Conservation (phyloP, 306 rosid species). For the Cicer chorassanicum region DNA sequence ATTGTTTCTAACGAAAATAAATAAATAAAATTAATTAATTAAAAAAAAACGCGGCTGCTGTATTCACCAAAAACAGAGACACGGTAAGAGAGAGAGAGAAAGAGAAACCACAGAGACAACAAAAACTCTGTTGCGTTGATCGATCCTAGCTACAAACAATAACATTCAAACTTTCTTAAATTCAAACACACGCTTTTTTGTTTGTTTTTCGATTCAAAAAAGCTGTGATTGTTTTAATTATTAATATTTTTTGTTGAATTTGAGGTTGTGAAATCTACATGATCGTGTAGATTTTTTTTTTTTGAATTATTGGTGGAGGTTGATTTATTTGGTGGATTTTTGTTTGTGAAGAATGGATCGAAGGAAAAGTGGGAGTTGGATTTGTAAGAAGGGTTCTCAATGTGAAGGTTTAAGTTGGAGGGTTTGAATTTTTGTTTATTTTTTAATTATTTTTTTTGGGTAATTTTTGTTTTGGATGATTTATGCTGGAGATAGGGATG, state of each 20-base stretch:
- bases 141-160: constrained; percentile 52
- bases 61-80: constrained; percentile 65
- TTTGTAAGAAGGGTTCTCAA: constrained; percentile 52
- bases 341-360: constrained; percentile 51
- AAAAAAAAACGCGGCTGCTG: constrained; percentile 76
- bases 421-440: constrained; percentile 46
- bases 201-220: constrained; percentile 33
- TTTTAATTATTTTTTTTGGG: neutral
- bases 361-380: constrained; percentile 49
- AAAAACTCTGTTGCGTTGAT: constrained; percentile 48
- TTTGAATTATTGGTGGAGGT: constrained; percentile 40
- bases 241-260: constrained; percentile 8
- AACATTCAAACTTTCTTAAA: constrained; percentile 44
- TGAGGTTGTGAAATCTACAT: constrained; percentile 47
- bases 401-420: constrained; percentile 57
- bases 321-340: constrained; percentile 43
- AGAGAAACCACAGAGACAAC: constrained; percentile 44
- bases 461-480: constrained; percentile 59
- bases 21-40: constrained; percentile 35
- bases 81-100: constrained; percentile 50
- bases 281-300: constrained; percentile 54
- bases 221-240: neutral
- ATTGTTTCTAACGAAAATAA: constrained; percentile 40
- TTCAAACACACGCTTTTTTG: neutral
- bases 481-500: constrained; percentile 82